Conservation (phyloP, 768 basidiomycete genomes). For the Termitomyces sp. region DNA sequence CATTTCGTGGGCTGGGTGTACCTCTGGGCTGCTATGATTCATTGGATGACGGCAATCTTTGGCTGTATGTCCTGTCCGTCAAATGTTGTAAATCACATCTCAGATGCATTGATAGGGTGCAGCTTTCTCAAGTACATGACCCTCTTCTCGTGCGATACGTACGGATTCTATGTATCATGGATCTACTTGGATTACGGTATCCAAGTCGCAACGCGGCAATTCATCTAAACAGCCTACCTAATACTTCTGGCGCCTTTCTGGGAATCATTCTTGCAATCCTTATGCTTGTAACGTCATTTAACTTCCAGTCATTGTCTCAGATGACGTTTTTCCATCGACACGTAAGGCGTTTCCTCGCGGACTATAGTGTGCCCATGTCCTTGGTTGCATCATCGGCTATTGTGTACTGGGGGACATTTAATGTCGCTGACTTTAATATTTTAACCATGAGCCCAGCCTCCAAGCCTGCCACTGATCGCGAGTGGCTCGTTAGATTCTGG, state of each 20-base stretch:
- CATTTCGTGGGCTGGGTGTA: constrained; percentile 94
- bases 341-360: constrained; percentile 71
- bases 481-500: constrained; percentile 91
- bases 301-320: constrained; percentile 65
- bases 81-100: background rate
- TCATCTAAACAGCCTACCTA: constrained; percentile 33
- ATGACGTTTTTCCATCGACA: constrained; percentile 70
- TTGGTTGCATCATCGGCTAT: constrained; percentile 71
- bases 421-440: constrained; percentile 54
- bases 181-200: constrained; percentile 89
- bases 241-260: constrained; percentile 51
- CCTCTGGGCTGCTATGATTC: constrained; percentile 82
- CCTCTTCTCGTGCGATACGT: constrained; percentile 87
- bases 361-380: constrained; percentile 91
- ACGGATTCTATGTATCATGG: constrained; percentile 91
- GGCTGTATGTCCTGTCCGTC: constrained; percentile 52
- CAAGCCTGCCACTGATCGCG: constrained; percentile 63
- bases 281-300: constrained; percentile 73
- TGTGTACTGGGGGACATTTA: constrained; percentile 86
- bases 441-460: constrained; percentile 71
- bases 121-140: constrained; percentile 87
- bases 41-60: constrained; percentile 76
- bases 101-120: constrained; percentile 47
- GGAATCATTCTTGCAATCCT: constrained; percentile 75
- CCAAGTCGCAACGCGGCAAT: constrained; percentile 77